Conservation (phyloP, 75 land plant genomes). For the Larix kaempferi region DNA sequence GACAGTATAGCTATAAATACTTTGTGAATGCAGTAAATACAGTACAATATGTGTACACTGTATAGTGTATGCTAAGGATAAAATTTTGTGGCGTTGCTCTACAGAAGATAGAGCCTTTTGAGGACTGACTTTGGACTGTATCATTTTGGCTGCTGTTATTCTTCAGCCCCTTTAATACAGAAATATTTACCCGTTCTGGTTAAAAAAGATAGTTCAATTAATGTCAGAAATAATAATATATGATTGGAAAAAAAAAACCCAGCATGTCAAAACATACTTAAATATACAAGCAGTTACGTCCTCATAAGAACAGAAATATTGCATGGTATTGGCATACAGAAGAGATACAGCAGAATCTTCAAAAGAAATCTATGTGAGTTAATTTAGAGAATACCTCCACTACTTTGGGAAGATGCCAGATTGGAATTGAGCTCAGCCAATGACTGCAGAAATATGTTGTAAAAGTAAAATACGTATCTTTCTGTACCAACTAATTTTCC, state of each 20-base stretch:
- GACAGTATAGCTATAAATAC: no score
- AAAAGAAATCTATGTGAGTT: not conserved
- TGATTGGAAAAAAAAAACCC: not conserved
- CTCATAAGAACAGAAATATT: no score
- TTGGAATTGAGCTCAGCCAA: conserved; percentile 86
- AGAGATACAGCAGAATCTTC: not conserved
- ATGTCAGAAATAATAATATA: not conserved
- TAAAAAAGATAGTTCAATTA: not conserved
- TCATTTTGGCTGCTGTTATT: no score
- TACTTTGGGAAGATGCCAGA: conserved; percentile 64
- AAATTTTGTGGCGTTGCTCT: no score
- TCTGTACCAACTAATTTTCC: not conserved
- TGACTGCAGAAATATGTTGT: conserved; percentile 51
- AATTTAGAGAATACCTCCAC: conserved; percentile 66
- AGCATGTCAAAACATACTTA: not conserved
- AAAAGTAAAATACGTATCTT: not conserved
- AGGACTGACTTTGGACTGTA: no score
- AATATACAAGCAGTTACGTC: not conserved
- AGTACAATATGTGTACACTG: no score
- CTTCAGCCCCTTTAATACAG: no score
- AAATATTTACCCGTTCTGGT: no score
- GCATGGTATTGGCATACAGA: not conserved
- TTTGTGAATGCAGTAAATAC: no score
- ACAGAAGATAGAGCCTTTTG: no score
- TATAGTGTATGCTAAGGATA: no score